Conservation (phyloP, 2,329 filamentous ascomycete genomes). For the Pyrenophora graminea region DNA sequence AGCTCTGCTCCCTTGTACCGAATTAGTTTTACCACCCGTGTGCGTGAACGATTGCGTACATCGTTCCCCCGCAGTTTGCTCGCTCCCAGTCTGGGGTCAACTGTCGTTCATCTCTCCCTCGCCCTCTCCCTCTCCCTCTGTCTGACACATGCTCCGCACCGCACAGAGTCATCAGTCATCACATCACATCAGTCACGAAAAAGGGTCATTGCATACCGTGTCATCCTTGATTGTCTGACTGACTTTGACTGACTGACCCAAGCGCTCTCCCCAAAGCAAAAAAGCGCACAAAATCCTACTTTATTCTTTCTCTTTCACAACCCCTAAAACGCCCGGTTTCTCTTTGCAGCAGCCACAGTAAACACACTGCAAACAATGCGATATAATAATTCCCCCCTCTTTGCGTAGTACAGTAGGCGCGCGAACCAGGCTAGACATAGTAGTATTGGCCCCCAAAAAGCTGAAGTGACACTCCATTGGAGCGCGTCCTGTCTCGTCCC, state of each 20-base stretch:
- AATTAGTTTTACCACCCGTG: no score
- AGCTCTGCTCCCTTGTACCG: no score
- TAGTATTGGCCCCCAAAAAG: neutral
- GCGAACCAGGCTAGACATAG: conserved; percentile 9
- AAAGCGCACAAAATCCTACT: neutral
- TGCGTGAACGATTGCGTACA: no score
- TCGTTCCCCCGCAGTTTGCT: no score
- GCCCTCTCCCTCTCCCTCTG: no score
- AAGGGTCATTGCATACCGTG: neutral
- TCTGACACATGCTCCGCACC: no score
- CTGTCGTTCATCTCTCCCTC: no score
- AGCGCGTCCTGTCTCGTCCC: conserved; percentile 2
- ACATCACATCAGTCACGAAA: no score
- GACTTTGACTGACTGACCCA: neutral
- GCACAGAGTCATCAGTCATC: no score
- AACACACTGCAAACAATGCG: conserved; percentile 9
- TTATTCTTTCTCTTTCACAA: neutral
- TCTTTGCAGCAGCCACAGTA: neutral
- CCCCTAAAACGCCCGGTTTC: neutral
- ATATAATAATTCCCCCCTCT: conserved; percentile 1
- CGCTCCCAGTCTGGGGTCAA: no score
- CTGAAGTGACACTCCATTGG: conserved; percentile 6
- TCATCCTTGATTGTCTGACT: neutral
- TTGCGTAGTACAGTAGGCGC: conserved; percentile 7
- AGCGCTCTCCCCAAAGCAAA: neutral